Evolutionary conservation across 2,329 filamentous ascomycete genomes (phyloP).

Genomic region (Diaporthe velutina): DNA sequence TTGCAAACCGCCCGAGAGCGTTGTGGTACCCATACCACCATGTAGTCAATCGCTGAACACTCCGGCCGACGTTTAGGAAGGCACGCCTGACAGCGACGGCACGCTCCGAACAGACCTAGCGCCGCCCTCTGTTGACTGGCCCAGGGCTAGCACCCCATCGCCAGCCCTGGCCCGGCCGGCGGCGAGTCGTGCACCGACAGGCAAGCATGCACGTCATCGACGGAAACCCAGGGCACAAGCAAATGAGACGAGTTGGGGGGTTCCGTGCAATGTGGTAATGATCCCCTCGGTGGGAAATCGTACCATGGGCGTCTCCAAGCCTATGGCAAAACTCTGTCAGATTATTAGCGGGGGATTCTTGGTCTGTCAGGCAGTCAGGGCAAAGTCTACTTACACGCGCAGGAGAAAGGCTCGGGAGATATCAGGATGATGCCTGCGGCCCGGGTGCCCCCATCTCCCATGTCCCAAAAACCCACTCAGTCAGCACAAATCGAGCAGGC

Average conservation of each 20-base stretch:
- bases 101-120: background rate
- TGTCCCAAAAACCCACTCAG: background rate
- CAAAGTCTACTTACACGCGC: background rate
- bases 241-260: background rate
- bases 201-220: constrained; percentile 3
- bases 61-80: background rate
- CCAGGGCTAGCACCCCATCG: background rate
- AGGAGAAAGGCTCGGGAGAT: background rate
- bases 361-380: background rate
- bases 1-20: background rate
- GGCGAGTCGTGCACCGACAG: background rate
- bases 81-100: background rate
- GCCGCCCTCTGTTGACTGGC: background rate
- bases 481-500: background rate
- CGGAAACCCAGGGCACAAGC: constrained; percentile 3
- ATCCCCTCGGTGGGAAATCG: background rate
- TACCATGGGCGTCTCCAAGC: background rate
- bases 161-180: background rate
- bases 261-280: background rate
- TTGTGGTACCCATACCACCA: background rate
- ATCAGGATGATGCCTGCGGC: constrained; percentile 15
- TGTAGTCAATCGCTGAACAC: background rate
- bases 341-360: background rate
- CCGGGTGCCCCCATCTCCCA: background rate
- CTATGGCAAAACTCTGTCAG: constrained; percentile 18